Base-by-base conservation (phyloP, 2,329 filamentous ascomycete genomes). In the Penicillium sp. region DNA sequence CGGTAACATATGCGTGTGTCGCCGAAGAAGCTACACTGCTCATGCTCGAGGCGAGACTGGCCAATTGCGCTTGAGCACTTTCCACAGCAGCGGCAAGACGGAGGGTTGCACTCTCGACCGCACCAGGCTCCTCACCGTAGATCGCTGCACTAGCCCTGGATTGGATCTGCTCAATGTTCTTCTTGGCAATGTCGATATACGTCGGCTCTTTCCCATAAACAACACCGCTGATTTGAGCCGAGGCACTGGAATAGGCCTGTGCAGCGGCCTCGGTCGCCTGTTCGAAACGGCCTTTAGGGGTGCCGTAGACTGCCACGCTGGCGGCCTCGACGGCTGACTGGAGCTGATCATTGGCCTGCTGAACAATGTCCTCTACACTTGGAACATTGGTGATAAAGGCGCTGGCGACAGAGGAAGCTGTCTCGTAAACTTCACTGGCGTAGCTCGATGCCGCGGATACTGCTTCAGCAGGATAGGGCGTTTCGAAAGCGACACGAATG, bases 401-500 rank as follows among this genome's bases (percentile, higher is more conserved):
- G 12, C 53, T 47, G 5, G 58, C 57, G 9, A 60, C 59, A 1
- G 71, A 73, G 9, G 65, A 68, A 4, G 69, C 72, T 4, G 73
- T 70, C 13, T 64, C 68, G 49, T 72, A 72, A 11, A 66, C 68
- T 26, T 77, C 73, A 44, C 70, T 74, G 9, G 76, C 76, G 43
- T 77, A 75, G 48, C 76, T 80, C 8, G 73, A 79, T 24, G 73
- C 77, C 4, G 76, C 77, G 0, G 76, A 73, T 5, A 62, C 56
- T 3, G 65, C 65, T 11, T 52, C 61, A 46, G 47, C 57, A 48
- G 57, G 61, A 44, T 64, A 64, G 12, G 82, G 85, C 0, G 83
- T 87, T 25, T 82, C 80, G 61, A 91, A 93, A 0, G 82, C 86
- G 3, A 79, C 83, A 47, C 81, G 80, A 9, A 95, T 76, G 44